phyloP scores from a whole-genome alignment of 495 filamentous ascomycete species.

The Staphylotrichum longicolle region DNA sequence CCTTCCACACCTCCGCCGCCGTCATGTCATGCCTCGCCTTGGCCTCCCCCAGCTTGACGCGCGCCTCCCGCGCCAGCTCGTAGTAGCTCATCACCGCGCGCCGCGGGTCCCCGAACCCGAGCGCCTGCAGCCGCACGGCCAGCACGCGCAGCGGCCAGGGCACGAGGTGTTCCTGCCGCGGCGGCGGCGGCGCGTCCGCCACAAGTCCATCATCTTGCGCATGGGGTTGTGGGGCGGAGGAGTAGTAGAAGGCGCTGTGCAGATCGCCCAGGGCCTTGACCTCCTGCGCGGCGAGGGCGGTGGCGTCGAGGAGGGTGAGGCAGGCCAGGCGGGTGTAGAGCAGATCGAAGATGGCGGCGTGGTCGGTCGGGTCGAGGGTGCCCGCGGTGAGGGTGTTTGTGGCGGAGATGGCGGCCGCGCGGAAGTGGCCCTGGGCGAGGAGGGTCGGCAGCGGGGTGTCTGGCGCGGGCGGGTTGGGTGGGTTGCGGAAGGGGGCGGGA shows the following conservation, averaged over 20 bases:
- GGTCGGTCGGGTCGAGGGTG: slow-evolving; percentile 52
- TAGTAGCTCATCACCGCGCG: slow-evolving; percentile 85
- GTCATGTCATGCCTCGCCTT: slow-evolving; percentile 39
- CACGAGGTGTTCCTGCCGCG: slow-evolving; percentile 54
- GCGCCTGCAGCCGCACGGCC: slow-evolving; percentile 74
- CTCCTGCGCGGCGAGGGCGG: slow-evolving; percentile 77
- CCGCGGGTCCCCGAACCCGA: slow-evolving; percentile 80
- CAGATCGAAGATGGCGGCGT: slow-evolving; percentile 65
- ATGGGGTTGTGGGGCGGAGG: not conserved
- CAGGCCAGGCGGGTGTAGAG: slow-evolving; percentile 82
- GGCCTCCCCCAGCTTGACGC: slow-evolving; percentile 49
- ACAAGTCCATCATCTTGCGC: too few species aligned
- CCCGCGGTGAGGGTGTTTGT: slow-evolving; percentile 59
- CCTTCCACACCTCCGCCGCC: slow-evolving; percentile 62
- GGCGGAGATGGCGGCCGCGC: slow-evolving; percentile 70
- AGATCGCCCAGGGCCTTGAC: slow-evolving; percentile 80
- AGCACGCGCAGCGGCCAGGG: slow-evolving; percentile 88
- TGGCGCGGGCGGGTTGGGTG: slow-evolving; percentile 43
- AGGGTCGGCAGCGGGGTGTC: slow-evolving; percentile 54
- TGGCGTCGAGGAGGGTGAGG: slow-evolving; percentile 67
- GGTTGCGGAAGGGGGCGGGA: slow-evolving; percentile 63
- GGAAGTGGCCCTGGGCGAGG: slow-evolving; percentile 59
- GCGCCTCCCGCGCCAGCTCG: slow-evolving; percentile 75
- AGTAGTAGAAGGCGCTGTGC: slow-evolving; percentile 63
- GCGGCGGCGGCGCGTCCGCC: not conserved